Evolutionary conservation across 179 eudicot species (phyloP).

Genomic region (Dionaea muscipula): DNA sequence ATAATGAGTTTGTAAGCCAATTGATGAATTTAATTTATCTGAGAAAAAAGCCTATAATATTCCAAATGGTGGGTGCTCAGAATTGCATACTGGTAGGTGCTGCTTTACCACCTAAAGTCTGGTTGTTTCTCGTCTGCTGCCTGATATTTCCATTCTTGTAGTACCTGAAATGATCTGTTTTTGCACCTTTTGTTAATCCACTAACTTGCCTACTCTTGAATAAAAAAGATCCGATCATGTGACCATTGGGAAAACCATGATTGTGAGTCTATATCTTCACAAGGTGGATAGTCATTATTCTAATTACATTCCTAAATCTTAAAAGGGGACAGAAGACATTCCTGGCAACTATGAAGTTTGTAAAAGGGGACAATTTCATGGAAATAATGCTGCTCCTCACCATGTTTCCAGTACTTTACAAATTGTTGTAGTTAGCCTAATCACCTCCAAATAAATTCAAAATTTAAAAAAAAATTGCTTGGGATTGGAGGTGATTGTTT

Average conservation of each 20-base stretch:
- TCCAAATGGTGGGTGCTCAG: conserved; percentile 14
- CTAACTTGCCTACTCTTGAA: no score
- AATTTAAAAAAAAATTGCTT: conserved; percentile 19
- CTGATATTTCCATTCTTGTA: conserved; percentile 11
- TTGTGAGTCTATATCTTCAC: conserved; percentile 16
- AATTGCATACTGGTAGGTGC: conserved; percentile 7
- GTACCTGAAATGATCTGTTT: no score
- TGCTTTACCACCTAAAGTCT: conserved; percentile 6
- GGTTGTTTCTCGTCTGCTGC: conserved; percentile 14
- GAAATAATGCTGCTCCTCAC: conserved; percentile 13
- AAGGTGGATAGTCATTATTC: conserved; percentile 17
- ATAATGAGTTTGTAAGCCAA: conserved; percentile 22
- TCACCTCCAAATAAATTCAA: conserved; percentile 42
- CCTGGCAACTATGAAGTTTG: conserved; percentile 16
- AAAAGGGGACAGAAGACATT: conserved; percentile 20
- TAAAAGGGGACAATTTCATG: conserved; percentile 14
- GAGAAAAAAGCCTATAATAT: conserved; percentile 17
- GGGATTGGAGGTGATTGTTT: conserved; percentile 27
- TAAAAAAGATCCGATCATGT: no score
- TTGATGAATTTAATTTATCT: conserved; percentile 10
- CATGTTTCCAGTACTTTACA: conserved; percentile 15
- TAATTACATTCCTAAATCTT: conserved; percentile 18
- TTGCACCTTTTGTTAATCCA: no score
- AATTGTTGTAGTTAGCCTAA: conserved; percentile 29
- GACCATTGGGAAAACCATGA: no score